Conservation (phyloP, 805 yeast species). For the Ogataea trehaloabstinens region DNA sequence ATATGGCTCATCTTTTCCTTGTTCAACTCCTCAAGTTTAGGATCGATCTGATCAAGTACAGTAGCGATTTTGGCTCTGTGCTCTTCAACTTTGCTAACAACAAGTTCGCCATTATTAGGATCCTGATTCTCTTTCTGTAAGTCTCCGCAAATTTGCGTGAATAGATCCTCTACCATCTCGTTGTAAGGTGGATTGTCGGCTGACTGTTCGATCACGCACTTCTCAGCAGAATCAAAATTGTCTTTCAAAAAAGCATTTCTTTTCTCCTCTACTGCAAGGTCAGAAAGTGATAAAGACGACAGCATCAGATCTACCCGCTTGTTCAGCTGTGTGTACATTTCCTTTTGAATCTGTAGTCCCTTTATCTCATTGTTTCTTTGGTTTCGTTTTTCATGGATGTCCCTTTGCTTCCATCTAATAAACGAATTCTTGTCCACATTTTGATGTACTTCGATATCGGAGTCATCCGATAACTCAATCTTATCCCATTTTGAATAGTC, state of each 20-base stretch:
- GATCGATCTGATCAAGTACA: conserved; percentile 60
- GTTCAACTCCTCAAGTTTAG: conserved; percentile 63
- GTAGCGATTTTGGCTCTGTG: conserved; percentile 73
- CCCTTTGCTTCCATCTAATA: conserved; percentile 95
- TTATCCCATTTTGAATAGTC: conserved; percentile 99
- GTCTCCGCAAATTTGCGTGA: conserved; percentile 72
- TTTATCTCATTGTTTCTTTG: conserved; percentile 77
- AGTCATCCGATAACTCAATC: conserved; percentile 92
- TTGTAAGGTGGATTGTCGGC: conserved; percentile 64
- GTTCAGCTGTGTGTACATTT: conserved; percentile 77
- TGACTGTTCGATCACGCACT: conserved; percentile 39
- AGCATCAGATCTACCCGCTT: conserved; percentile 68
- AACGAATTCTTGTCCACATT: conserved; percentile 93
- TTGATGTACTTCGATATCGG: conserved; percentile 96
- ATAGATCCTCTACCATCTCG: conserved; percentile 90
- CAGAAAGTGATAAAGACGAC: conserved; percentile 37
- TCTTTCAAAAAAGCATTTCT: conserved; percentile 44
- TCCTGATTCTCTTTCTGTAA: conserved; percentile 46
- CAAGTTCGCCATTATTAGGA: conserved; percentile 37
- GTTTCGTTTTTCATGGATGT: conserved; percentile 88
- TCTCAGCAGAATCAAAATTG: conserved; percentile 58
- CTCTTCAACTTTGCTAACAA: conserved; percentile 43
- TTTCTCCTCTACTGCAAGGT: conserved; percentile 31
- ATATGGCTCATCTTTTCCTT: conserved; percentile 74
- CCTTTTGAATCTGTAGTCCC: conserved; percentile 69